Evolutionary conservation across 768 basidiomycete species (phyloP).

Genomic region (Infundibulicybe gibba): DNA sequence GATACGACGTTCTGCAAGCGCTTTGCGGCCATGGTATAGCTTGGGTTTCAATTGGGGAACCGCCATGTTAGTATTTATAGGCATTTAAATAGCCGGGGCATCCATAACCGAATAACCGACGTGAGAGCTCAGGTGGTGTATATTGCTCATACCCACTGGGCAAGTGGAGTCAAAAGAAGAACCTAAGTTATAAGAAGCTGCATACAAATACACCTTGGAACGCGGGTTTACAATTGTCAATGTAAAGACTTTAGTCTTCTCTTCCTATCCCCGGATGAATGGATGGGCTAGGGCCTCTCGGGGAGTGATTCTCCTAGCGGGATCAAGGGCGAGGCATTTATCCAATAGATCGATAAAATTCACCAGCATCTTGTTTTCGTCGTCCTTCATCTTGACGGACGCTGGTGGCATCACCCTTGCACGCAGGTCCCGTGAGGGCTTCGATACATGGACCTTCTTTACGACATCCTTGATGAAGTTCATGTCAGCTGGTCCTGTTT

Average conservation of each 20-base stretch:
- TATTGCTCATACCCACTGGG: too few relatives aligned
- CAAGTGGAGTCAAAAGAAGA: too few relatives aligned
- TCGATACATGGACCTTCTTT: slow-evolving; percentile 78
- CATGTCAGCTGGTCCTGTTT: slow-evolving; percentile 15
- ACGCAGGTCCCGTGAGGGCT: slow-evolving; percentile 78
- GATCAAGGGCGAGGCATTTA: slow-evolving; percentile 86
- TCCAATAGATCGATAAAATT: slow-evolving; percentile 90
- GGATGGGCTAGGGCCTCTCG: slow-evolving; percentile 86
- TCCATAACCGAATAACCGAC: too few relatives aligned
- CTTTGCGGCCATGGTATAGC: slow-evolving; percentile 21
- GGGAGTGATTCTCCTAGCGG: slow-evolving; percentile 81
- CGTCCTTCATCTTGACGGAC: slow-evolving; percentile 79
- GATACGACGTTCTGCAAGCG: slow-evolving; percentile 24
- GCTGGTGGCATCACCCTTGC: slow-evolving; percentile 79
- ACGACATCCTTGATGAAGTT: slow-evolving; percentile 61
- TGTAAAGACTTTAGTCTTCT: neutral
- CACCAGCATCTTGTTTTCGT: slow-evolving; percentile 75
- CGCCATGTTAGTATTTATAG: too few relatives aligned
- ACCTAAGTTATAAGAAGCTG: neutral
- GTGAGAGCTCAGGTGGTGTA: too few relatives aligned
- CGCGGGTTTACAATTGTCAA: neutral
- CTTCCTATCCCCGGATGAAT: slow-evolving; percentile 59
- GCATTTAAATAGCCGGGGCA: too few relatives aligned
- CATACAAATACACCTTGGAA: neutral
- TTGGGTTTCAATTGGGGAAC: too few relatives aligned